Conservation (phyloP, 352 stramenopile genomes). For the Phytophthora capsici region DNA sequence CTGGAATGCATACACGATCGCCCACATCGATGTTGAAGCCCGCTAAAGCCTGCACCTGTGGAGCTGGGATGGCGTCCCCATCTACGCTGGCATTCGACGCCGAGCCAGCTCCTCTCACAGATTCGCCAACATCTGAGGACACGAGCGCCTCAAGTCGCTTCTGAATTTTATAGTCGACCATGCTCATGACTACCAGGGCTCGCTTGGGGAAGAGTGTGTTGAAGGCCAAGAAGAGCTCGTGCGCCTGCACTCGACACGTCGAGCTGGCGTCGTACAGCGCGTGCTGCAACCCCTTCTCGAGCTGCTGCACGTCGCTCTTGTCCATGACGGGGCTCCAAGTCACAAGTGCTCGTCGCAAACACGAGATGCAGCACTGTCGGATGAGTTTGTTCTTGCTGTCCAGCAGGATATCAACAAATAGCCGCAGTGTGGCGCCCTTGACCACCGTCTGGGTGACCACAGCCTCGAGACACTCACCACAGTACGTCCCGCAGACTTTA, state of each 20-base stretch:
- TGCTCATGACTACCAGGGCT: slow-evolving; percentile 62
- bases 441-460: slow-evolving; percentile 72
- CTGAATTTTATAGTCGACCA: slow-evolving; percentile 86
- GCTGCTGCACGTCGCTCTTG: slow-evolving; percentile 80
- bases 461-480: slow-evolving; percentile 75
- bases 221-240: slow-evolving; percentile 76
- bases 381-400: slow-evolving; percentile 88
- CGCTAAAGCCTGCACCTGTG: slow-evolving; percentile 38
- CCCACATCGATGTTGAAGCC: slow-evolving; percentile 64
- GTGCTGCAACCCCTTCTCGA: slow-evolving; percentile 77
- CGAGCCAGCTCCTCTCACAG: slow-evolving; percentile 27
- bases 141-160: slow-evolving; percentile 77
- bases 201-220: slow-evolving; percentile 84
- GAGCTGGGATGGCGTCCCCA: slow-evolving; percentile 35
- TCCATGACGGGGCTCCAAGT: slow-evolving; percentile 81
- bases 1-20: slow-evolving; percentile 84
- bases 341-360: slow-evolving; percentile 54
- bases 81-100: slow-evolving; percentile 64
- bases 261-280: slow-evolving; percentile 83
- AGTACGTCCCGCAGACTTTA: slow-evolving; percentile 86
- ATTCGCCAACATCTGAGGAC: slow-evolving; percentile 37
- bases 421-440: slow-evolving; percentile 74
- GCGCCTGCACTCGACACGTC: slow-evolving; percentile 67
- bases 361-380: slow-evolving; percentile 74
- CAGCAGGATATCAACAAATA: slow-evolving; percentile 75